Conservation (phyloP, 352 stramenopile genomes). For the Aphanomyces euteiches region DNA sequence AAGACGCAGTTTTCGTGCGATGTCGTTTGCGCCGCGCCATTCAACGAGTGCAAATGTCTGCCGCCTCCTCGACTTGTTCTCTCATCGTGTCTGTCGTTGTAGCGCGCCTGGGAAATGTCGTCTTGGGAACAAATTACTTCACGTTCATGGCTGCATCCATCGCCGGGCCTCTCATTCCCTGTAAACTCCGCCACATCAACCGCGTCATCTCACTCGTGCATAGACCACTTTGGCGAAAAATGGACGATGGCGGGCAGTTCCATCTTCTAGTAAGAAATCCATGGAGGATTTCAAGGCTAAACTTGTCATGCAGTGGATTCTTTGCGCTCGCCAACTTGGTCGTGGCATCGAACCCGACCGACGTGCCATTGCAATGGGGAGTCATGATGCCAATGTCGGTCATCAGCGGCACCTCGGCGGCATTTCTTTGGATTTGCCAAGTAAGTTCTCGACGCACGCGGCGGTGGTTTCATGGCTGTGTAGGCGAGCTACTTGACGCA, state of each 20-base stretch:
- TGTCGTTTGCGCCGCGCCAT: conserved; percentile 15
- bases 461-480: not conserved
- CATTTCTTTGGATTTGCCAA: conserved; percentile 23
- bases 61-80: not conserved
- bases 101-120: conserved; percentile 5
- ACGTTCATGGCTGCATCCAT: conserved; percentile 11
- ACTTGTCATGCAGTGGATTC: not conserved
- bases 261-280: conserved; percentile 11
- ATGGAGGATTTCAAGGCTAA: not conserved
- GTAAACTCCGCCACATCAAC: not conserved
- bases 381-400: conserved; percentile 6
- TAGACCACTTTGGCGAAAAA: conserved; percentile 24
- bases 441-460: not conserved
- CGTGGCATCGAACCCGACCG: conserved; percentile 11
- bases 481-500: conserved; percentile 24
- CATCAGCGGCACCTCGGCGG: not conserved
- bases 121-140: conserved; percentile 21
- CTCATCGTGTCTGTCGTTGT: not conserved
- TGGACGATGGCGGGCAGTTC: conserved; percentile 21
- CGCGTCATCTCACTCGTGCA: too few relatives aligned
- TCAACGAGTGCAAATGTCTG: conserved; percentile 27
- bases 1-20: conserved; percentile 26
- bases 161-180: conserved; percentile 15
- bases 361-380: conserved; percentile 11
- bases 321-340: conserved; percentile 24